Evolutionary conservation across 1,284 basidiomycete genomes (phyloP).

Genomic region (Ceratobasidium sp.): DNA sequence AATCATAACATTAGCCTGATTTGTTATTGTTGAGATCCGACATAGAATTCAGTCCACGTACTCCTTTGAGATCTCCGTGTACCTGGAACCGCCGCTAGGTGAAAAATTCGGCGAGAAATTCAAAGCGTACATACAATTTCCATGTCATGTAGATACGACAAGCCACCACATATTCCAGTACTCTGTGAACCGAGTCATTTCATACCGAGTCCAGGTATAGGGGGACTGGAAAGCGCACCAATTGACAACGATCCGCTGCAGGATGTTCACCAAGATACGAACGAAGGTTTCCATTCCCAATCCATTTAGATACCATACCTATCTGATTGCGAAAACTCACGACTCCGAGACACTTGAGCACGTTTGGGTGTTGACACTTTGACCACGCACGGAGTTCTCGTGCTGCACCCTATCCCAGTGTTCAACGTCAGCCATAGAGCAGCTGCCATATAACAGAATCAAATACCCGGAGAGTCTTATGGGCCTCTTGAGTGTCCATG

Average conservation of each 20-base stretch:
- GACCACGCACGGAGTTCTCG: slow-evolving; percentile 17
- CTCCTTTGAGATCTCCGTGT: slow-evolving; percentile 28
- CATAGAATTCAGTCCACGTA: not conserved
- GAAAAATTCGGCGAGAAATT: too few relatives aligned
- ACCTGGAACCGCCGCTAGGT: too few relatives aligned
- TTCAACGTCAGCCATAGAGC: not conserved
- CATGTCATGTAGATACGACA: not conserved
- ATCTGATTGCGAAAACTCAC: not conserved
- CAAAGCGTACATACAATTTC: slow-evolving; percentile 30
- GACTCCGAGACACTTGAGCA: slow-evolving; percentile 12
- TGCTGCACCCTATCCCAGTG: not conserved
- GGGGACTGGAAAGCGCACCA: not conserved
- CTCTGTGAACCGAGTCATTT: not conserved
- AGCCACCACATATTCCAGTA: not conserved
- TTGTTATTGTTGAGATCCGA: too few relatives aligned
- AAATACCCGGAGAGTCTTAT: not conserved
- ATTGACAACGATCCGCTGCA: not conserved
- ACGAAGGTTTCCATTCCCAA: slow-evolving; percentile 1
- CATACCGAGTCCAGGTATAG: not conserved
- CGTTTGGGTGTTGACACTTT: slow-evolving; percentile 13
- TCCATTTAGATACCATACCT: slow-evolving; percentile 23
- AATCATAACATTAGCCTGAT: slow-evolving; percentile 4
- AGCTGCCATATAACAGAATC: not conserved
- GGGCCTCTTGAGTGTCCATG: not conserved
- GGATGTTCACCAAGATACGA: not conserved